Conservation (phyloP, 441 rosid genomes). For the Brassica balearica region DNA sequence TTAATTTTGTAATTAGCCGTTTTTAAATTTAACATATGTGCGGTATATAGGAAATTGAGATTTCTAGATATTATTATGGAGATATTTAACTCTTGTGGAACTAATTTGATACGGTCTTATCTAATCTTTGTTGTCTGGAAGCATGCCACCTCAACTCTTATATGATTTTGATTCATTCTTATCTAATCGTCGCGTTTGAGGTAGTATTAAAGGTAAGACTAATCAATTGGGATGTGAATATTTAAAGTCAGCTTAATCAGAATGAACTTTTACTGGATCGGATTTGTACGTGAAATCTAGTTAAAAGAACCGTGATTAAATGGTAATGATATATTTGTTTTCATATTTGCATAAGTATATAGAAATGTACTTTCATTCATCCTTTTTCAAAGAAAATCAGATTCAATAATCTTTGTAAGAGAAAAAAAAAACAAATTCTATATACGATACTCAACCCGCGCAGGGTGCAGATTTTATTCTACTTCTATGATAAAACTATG, state of each 20-base stretch:
- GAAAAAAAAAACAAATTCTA: not conserved
- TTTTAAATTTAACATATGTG: not conserved
- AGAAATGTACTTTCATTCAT: not conserved
- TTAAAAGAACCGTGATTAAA: not conserved
- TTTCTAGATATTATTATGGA: not conserved
- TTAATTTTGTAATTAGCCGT: not conserved
- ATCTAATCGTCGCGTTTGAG: not conserved
- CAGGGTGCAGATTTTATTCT: not conserved
- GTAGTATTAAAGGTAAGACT: not conserved
- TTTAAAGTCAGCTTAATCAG: not conserved
- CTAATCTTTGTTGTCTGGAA: not conserved
- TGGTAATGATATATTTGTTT: not conserved
- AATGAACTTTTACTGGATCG: not conserved
- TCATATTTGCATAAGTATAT: not conserved
- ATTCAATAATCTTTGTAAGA: not conserved
- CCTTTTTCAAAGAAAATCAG: not conserved
- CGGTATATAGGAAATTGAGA: too few species aligned
- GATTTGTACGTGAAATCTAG: not conserved
- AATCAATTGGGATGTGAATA: not conserved
- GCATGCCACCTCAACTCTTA: not conserved
- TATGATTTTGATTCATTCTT: not conserved
- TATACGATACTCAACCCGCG: not conserved
- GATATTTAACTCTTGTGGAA: not conserved
- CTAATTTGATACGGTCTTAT: not conserved
- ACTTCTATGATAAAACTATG: not conserved